A percentile compares a stretch with the other conserved stretches of the same genome.
These are phyloP conservation scores for Chaetomiaceae sp. DNA, from an alignment of 2,329 filamentous ascomycete genomes.

Conservation along the genomic window DNA sequence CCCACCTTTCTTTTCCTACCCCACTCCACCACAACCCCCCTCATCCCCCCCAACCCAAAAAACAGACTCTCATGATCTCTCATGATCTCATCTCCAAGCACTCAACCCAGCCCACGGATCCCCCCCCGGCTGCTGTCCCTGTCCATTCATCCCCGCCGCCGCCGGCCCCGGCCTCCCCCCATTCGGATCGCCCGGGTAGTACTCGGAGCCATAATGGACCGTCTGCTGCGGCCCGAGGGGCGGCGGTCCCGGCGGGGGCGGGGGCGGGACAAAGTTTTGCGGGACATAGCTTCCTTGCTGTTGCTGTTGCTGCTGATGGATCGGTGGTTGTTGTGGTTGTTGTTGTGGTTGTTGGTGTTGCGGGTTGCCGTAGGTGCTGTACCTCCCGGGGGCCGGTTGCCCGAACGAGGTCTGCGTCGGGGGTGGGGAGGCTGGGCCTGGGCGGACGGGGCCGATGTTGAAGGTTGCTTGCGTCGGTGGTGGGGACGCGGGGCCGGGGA, in stretches of 20 bases:
- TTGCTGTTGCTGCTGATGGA: conserved; percentile 38
- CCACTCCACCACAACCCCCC: no score
- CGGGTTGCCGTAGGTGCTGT: conserved; percentile 43
- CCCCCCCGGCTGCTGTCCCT: conserved; percentile 29
- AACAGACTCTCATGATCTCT: no score
- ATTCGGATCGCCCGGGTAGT: conserved; percentile 24
- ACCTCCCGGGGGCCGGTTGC: conserved; percentile 47
- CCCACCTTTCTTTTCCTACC: background rate
- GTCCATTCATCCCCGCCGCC: conserved; percentile 41
- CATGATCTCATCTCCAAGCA: conserved; percentile 63
- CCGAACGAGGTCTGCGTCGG: conserved; percentile 52
- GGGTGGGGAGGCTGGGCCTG: conserved; percentile 51
- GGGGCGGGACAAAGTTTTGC: conserved; percentile 57
- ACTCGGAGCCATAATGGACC: conserved; percentile 44
- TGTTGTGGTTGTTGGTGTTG: conserved; percentile 37
- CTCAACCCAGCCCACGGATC: conserved; percentile 70
- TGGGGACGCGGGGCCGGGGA: conserved; percentile 52
- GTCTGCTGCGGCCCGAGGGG: conserved; percentile 60
- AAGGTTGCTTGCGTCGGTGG: conserved; percentile 57
- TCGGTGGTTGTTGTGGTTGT: conserved; percentile 36
- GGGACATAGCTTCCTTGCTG: conserved; percentile 41
- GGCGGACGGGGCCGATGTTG: conserved; percentile 36
- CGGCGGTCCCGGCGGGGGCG: conserved; percentile 58
- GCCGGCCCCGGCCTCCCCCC: conserved; percentile 28
- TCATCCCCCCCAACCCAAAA: background rate